A percentile compares a stretch with the other conserved stretches of the same genome.
phyloP scores from a whole-genome alignment of 1,284 basidiomycete species.

The Gomphus bonarii region DNA sequence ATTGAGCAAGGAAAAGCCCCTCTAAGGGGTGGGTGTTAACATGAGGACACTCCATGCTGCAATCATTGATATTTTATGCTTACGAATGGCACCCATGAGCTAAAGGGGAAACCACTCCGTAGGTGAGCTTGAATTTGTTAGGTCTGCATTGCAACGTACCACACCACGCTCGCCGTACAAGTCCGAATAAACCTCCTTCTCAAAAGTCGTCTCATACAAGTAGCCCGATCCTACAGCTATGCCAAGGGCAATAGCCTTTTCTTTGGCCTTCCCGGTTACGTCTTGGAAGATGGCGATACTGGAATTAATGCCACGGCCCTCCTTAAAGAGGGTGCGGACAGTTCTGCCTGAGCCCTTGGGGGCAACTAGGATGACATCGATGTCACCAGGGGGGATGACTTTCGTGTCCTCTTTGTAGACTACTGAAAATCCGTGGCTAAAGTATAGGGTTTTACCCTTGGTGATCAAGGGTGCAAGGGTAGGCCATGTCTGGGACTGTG shows the following conservation, averaged over 20 bases:
- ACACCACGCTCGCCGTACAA: constrained; percentile 99
- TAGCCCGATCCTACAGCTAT: constrained; percentile 95
- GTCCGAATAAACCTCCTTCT: constrained; percentile 99
- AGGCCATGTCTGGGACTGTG: constrained; percentile 93
- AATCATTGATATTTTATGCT: constrained; percentile 21
- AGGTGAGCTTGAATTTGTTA: not conserved
- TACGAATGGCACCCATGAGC: constrained; percentile 98
- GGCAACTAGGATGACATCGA: constrained; percentile 98
- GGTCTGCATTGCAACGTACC: constrained; percentile 38
- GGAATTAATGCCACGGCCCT: constrained; percentile 96
- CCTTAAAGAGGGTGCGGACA: constrained; percentile 98
- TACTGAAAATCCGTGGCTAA: constrained; percentile 99
- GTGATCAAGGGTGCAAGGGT: constrained; percentile 86
- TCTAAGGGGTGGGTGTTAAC: constrained; percentile 36
- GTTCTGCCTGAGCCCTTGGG: constrained; percentile 99
- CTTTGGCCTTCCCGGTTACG: constrained; percentile 94
- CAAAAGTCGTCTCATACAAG: constrained; percentile 97
- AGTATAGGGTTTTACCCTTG: constrained; percentile 99
- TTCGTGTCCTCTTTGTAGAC: constrained; percentile 98
- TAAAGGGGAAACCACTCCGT: constrained; percentile 20
- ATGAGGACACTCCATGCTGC: not conserved
- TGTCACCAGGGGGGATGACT: constrained; percentile 84
- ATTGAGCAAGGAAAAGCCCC: constrained; percentile 98
- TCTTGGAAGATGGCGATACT: constrained; percentile 86
- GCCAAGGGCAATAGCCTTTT: constrained; percentile 93